Evolutionary conservation across 768 basidiomycete species (phyloP).

Genomic region (Podaxis sp.): DNA sequence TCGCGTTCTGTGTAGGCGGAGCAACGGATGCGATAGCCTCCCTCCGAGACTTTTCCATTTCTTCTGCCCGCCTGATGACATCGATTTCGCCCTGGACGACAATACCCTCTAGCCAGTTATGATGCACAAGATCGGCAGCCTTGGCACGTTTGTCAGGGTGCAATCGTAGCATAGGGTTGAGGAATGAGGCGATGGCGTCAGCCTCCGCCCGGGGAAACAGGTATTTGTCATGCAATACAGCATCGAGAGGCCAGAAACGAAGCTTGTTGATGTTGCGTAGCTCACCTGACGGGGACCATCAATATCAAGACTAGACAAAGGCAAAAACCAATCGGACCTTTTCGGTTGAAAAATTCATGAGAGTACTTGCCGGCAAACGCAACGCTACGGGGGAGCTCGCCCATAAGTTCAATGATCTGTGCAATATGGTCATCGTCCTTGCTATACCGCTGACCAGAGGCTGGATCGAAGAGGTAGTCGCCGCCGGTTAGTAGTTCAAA

Average conservation of each 20-base stretch:
- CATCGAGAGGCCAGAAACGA: conserved; percentile 84
- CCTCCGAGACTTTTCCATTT: conserved; percentile 38
- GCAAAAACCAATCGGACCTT: conserved; percentile 53
- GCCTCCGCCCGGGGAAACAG: conserved; percentile 85
- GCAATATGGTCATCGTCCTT: conserved; percentile 98
- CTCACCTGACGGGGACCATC: conserved; percentile 47
- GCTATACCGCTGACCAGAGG: conserved; percentile 90
- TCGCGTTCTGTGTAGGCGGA: not conserved
- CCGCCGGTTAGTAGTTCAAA: conserved; percentile 97
- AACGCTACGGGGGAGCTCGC: conserved; percentile 81
- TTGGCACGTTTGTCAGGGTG: conserved; percentile 87
- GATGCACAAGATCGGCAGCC: conserved; percentile 82
- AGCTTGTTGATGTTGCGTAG: conserved; percentile 93
- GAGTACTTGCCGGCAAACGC: conserved; percentile 93
- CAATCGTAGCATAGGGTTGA: conserved; percentile 87
- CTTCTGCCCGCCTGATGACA: conserved; percentile 65
- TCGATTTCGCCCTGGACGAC: conserved; percentile 91
- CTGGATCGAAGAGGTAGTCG: conserved; percentile 97
- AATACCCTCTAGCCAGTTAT: conserved; percentile 84
- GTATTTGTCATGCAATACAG: conserved; percentile 93
- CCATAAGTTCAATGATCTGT: conserved; percentile 95
- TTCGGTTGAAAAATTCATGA: conserved; percentile 93
- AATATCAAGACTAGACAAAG: not conserved
- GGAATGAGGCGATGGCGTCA: conserved; percentile 75
- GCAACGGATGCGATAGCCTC: not conserved